Percentiles rank a stretch among this genome's conserved stretches.
phyloP scores from a whole-genome alignment of 495 filamentous ascomycete genomes.

The Penicillium verhagenii region DNA sequence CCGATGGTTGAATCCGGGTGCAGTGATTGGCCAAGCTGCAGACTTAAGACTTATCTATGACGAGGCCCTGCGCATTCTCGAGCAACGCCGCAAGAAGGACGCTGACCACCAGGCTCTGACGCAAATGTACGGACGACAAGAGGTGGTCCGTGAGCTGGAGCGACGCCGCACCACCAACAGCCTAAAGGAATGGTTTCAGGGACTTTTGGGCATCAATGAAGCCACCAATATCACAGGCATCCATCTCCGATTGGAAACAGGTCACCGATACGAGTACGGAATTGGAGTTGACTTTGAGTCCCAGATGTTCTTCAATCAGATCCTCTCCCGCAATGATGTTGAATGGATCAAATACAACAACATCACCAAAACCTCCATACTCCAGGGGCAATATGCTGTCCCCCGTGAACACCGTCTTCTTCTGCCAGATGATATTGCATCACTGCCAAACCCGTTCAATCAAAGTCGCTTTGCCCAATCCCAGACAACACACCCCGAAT shows the following conservation, averaged over 20 bases:
- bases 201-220: constrained; percentile 44
- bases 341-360: constrained; percentile 50
- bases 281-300: constrained; percentile 59
- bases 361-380: constrained; percentile 35
- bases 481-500: constrained; percentile 34
- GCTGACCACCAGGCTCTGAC: constrained; percentile 53
- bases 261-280: constrained; percentile 54
- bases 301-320: constrained; percentile 53
- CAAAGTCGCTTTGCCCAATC: constrained; percentile 33
- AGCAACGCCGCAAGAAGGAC: constrained; percentile 32
- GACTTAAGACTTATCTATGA: constrained; percentile 53
- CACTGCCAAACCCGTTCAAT: constrained; percentile 40
- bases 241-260: constrained; percentile 35
- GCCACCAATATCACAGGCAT: constrained; percentile 47
- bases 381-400: constrained; percentile 41
- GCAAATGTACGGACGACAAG: constrained; percentile 58
- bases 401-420: constrained; percentile 44
- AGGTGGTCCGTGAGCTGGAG: constrained; percentile 53
- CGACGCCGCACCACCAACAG: constrained; percentile 38
- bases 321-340: constrained; percentile 42
- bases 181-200: constrained; percentile 47
- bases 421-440: constrained; percentile 41
- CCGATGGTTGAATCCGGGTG: constrained; percentile 51
- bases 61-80: constrained; percentile 43
- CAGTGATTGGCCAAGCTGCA: constrained; percentile 51